phyloP scores from a whole-genome alignment of 1,139 yeast species.

The Hanseniaspora sp. region DNA sequence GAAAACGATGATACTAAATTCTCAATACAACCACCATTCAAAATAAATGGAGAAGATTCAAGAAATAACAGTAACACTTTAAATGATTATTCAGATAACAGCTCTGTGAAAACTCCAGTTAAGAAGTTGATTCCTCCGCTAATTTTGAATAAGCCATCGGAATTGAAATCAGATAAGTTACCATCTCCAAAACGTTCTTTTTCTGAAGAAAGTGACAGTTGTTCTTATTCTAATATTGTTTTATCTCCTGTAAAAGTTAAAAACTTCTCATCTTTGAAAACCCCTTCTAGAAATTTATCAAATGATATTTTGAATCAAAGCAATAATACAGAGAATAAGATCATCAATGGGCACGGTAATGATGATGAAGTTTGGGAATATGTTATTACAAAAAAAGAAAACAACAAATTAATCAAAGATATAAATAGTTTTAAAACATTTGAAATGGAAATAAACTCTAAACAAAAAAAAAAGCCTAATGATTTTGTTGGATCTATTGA shows the following conservation, averaged over 20 bases:
- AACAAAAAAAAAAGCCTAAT: slow-evolving; percentile 19
- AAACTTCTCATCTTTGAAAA: neutral
- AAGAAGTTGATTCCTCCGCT: neutral
- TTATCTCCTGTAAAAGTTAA: slow-evolving; percentile 7
- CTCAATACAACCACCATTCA: slow-evolving; percentile 25
- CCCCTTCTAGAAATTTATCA: slow-evolving; percentile 11
- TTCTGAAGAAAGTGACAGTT: neutral
- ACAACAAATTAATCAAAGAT: slow-evolving; percentile 18
- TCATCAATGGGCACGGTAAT: slow-evolving; percentile 14
- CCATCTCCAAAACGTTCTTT: neutral
- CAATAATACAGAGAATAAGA: slow-evolving; percentile 2
- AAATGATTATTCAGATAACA: slow-evolving; percentile 22
- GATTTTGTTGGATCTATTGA: slow-evolving; percentile 30
- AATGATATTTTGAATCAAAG: neutral
- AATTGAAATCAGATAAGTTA: neutral
- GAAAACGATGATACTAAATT: slow-evolving; percentile 31
- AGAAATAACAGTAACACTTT: slow-evolving; percentile 21
- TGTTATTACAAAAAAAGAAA: slow-evolving; percentile 14
- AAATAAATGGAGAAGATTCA: slow-evolving; percentile 20
- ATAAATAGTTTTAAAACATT: slow-evolving; percentile 24
- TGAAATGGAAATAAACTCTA: slow-evolving; percentile 18
- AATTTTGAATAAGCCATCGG: neutral
- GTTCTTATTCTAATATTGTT: neutral
- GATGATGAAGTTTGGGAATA: slow-evolving; percentile 15
- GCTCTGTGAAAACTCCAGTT: slow-evolving; percentile 15